Base-by-base conservation (phyloP, 352 stramenopile genomes). In the Phytophthora citricola region DNA sequence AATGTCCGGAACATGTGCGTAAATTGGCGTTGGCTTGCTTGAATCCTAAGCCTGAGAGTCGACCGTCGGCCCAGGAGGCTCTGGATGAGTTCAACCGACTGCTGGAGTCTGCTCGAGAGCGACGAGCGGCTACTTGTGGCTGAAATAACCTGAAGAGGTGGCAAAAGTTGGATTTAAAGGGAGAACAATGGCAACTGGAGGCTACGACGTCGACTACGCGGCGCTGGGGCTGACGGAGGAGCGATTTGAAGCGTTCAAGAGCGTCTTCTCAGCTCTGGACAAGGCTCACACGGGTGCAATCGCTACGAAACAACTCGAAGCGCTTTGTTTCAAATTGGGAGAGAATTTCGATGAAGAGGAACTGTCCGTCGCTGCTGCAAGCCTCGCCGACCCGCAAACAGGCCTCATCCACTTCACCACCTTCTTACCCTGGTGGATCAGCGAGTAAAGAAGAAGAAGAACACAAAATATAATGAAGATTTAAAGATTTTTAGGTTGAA, bases 361-460 rank as follows among this genome's bases (percentile, higher is more conserved):
- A 51, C 61, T 89, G 1, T 62, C 67, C 4, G 72, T 83, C 41
- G 82, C 80, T 24, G 47, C 61, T 43, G 66, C 78, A 27, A 89
- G 78, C 56, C 72, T 89, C 17, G 61, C 73, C 51, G 76, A 91
- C 54, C 63, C 78, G 0, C 54, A 83, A 32, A 85, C 82, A 0
- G 78, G 76, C 1, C 69, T 91, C 36, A 85, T 91, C 57, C 76
- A 87, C 56, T 91, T 91, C 56, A 27, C 53, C 24, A 73, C 72
- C n/a, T 91, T 91, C 66, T 57, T 91, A 3, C 64, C 71, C 8
- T 91, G 82, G 82, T 91, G 82, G 82, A 63, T 82, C 15, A 83
- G 66, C 47, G 82, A 88, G 50, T 89, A 61, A 66, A 41, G 40
- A 50, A 2, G 6, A 20, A 41, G 22, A 49, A 31, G 20, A 47